Evolutionary conservation across 306 rosid species (phyloP).

Genomic region (Lupinus albus): DNA sequence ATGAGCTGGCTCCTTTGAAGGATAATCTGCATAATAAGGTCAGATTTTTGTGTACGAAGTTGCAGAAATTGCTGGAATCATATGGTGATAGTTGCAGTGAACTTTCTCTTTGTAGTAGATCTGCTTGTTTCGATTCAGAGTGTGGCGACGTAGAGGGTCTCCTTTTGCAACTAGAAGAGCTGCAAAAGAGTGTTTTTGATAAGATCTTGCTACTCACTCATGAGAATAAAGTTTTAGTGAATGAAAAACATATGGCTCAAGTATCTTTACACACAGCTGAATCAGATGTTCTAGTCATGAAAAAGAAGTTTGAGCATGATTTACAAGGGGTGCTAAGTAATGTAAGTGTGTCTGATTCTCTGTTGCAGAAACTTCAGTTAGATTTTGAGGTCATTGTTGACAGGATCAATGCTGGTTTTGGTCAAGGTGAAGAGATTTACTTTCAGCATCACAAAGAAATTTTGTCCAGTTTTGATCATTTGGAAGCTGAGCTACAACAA

Average conservation of each 20-base stretch:
- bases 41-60: slow-evolving; percentile 47
- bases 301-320: slow-evolving; percentile 61
- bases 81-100: slow-evolving; percentile 46
- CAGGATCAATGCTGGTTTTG: slow-evolving; percentile 53
- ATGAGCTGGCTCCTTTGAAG: slow-evolving; percentile 59
- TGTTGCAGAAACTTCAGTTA: slow-evolving; percentile 68
- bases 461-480: slow-evolving; percentile 58
- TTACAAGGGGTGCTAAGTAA: slow-evolving; percentile 50
- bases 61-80: slow-evolving; percentile 63
- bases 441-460: slow-evolving; percentile 62
- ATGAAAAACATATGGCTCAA: slow-evolving; percentile 61
- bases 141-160: slow-evolving; percentile 54
- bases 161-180: slow-evolving; percentile 63
- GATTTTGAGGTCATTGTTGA: slow-evolving; percentile 66
- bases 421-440: slow-evolving; percentile 65
- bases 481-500: slow-evolving; percentile 73
- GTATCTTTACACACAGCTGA: slow-evolving; percentile 56
- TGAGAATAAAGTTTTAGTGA: slow-evolving; percentile 59
- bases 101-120: slow-evolving; percentile 49
- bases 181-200: slow-evolving; percentile 58
- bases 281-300: slow-evolving; percentile 62
- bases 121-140: slow-evolving; percentile 50
- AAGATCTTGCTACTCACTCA: slow-evolving; percentile 63
- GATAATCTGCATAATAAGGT: slow-evolving; percentile 63
- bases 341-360: slow-evolving; percentile 54